These are phyloP conservation scores for Chrysopogon serrulatus DNA, from an alignment of 176 grass and related monocot species.

Conservation along the genomic window DNA sequence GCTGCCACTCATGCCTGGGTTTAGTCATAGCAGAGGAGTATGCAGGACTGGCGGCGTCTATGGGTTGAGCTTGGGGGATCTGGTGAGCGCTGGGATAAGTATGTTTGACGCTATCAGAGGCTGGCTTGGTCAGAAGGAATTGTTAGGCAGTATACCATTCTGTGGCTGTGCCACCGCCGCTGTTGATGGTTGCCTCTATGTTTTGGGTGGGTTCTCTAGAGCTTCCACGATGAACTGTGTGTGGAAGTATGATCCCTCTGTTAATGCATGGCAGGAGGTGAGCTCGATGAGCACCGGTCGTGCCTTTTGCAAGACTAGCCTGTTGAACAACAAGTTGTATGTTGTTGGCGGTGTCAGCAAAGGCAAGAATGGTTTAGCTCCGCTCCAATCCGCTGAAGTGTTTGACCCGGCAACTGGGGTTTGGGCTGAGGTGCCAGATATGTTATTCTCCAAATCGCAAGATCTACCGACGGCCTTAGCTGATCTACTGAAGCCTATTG, in stretches of 20 bases:
- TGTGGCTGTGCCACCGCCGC: constrained; percentile 47
- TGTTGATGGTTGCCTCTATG: constrained; percentile 58
- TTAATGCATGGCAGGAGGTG: constrained; percentile 67
- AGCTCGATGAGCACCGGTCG: constrained; percentile 57
- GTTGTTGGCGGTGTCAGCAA: constrained; percentile 72
- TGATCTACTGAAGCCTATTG: constrained; percentile 72
- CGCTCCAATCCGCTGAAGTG: constrained; percentile 72
- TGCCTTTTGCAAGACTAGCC: constrained; percentile 66
- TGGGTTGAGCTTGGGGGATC: constrained; percentile 16
- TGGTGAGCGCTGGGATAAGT: constrained; percentile 37
- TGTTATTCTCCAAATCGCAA: constrained; percentile 66
- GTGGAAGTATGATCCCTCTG: constrained; percentile 64
- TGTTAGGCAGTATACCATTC: constrained; percentile 32
- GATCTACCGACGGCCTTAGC: constrained; percentile 47
- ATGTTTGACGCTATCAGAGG: constrained; percentile 57
- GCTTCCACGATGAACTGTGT: constrained; percentile 46
- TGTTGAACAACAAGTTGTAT: constrained; percentile 79
- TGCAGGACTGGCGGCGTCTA: constrained; percentile 18
- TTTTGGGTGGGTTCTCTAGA: constrained; percentile 67
- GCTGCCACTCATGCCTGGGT: constrained; percentile 57
- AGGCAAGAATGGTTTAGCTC: constrained; percentile 38
- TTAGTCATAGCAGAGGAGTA: constrained; percentile 35
- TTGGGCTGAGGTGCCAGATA: constrained; percentile 57
- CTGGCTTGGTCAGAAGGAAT: constrained; percentile 48
- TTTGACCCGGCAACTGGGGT: constrained; percentile 58